These are phyloP conservation scores for Plasmodium vivax DNA, from an alignment of 169 alveolate genomes.

Conservation along the genomic window DNA sequence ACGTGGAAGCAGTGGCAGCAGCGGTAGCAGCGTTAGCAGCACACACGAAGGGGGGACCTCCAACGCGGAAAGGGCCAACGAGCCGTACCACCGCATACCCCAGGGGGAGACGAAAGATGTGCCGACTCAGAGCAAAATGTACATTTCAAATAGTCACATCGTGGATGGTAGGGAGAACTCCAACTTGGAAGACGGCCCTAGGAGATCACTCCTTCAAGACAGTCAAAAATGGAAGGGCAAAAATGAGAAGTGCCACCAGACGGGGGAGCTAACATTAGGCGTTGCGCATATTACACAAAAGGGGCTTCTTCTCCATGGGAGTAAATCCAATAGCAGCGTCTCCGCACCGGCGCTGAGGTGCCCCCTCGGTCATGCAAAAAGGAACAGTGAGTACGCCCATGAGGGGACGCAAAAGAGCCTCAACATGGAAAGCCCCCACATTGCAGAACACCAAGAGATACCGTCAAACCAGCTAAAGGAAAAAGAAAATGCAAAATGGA, in stretches of 20 bases:
- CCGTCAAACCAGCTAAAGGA: neutral
- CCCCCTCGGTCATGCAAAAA: neutral
- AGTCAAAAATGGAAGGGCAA: neutral
- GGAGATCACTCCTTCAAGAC: neutral
- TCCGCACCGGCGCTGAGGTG: neutral
- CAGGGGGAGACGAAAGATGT: neutral
- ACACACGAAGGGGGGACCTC: neutral
- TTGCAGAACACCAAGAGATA: neutral
- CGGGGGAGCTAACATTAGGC: slow-evolving; percentile 5
- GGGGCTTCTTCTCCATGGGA: neutral
- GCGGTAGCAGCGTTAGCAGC: neutral
- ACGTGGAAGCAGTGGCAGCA: too few relatives aligned
- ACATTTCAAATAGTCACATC: neutral
- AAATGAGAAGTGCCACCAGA: slow-evolving; percentile 16
- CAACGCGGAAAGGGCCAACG: neutral
- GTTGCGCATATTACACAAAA: neutral
- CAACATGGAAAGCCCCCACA: neutral
- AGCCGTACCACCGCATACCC: neutral
- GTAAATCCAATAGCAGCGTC: neutral
- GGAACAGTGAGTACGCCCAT: neutral
- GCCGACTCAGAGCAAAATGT: neutral
- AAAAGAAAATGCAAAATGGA: neutral
- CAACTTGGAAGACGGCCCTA: neutral
- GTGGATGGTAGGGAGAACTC: neutral
- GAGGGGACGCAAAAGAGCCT: neutral